Conservation (phyloP, 169 alveolate species). For the Neospora caninum region DNA sequence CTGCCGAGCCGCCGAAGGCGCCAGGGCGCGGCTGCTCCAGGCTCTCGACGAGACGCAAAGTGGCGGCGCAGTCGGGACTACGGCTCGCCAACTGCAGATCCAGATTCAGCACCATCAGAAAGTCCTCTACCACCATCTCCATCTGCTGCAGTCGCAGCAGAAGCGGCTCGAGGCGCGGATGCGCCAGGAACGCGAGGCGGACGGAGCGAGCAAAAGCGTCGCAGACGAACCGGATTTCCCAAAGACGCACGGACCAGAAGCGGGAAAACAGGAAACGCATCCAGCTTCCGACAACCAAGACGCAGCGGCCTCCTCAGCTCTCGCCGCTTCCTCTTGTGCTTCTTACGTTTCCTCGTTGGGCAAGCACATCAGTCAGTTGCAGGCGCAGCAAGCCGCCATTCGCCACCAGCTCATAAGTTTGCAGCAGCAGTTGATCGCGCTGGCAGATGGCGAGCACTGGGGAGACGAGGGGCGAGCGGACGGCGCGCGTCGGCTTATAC, state of each 20-base stretch:
- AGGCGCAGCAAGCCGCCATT: neutral
- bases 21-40: neutral
- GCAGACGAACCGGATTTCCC: neutral
- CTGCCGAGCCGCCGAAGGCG: neutral
- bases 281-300: too few relatives aligned
- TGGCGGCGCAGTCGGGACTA: neutral
- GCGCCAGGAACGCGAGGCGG: neutral
- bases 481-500: neutral
- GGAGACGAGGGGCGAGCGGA: neutral
- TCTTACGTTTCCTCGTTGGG: neutral
- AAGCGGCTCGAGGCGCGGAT: neutral
- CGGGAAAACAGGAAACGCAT: too few relatives aligned
- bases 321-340: too few relatives aligned
- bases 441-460: conserved; percentile 1
- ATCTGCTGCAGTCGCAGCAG: neutral
- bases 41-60: neutral
- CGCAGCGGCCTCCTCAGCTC: too few relatives aligned
- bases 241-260: too few relatives aligned
- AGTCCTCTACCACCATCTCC: neutral
- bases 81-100: neutral
- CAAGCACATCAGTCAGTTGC: neutral
- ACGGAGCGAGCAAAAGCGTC: neutral
- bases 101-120: conserved; percentile 1
- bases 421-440: neutral
- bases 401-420: neutral